Conservation (phyloP, 352 stramenopile species). For the Pythium diclinum region DNA sequence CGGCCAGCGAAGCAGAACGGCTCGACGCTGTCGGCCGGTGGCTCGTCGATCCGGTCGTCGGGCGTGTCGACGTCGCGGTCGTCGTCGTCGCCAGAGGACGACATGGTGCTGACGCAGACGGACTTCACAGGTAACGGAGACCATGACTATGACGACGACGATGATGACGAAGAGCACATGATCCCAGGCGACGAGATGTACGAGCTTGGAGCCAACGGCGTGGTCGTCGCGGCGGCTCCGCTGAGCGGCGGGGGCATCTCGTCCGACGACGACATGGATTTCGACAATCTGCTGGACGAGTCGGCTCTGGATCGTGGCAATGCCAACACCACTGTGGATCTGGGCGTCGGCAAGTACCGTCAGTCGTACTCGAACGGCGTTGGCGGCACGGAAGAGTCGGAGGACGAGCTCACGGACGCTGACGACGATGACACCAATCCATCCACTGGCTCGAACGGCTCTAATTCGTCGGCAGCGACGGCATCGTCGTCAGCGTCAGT, state of each 20-base stretch:
- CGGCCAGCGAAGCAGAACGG: constrained; percentile 31
- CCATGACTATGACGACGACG: constrained; percentile 29
- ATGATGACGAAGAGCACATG: constrained; percentile 26
- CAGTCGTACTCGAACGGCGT: constrained; percentile 29
- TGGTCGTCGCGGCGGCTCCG: background rate
- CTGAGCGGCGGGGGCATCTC: background rate
- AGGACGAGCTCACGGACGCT: constrained; percentile 25
- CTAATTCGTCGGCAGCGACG: background rate
- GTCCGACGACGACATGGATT: constrained; percentile 31
- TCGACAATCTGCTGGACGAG: constrained; percentile 27
- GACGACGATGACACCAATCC: constrained; percentile 26
- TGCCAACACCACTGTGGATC: constrained; percentile 22
- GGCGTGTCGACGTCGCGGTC: constrained; percentile 33
- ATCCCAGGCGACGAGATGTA: constrained; percentile 25
- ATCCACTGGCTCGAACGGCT: constrained; percentile 19
- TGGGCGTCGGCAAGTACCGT: constrained; percentile 55
- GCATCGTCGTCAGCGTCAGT: background rate
- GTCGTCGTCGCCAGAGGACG: constrained; percentile 14
- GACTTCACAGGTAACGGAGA: background rate
- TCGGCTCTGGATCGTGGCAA: constrained; percentile 26
- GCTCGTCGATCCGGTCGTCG: constrained; percentile 34
- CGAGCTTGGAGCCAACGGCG: constrained; percentile 16
- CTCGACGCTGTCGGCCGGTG: constrained; percentile 6
- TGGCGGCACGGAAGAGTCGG: constrained; percentile 12
- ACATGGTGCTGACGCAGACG: constrained; percentile 9